These are phyloP conservation scores for Aspergillus ustus DNA, from an alignment of 2,329 filamentous ascomycete genomes.

Conservation along the genomic window DNA sequence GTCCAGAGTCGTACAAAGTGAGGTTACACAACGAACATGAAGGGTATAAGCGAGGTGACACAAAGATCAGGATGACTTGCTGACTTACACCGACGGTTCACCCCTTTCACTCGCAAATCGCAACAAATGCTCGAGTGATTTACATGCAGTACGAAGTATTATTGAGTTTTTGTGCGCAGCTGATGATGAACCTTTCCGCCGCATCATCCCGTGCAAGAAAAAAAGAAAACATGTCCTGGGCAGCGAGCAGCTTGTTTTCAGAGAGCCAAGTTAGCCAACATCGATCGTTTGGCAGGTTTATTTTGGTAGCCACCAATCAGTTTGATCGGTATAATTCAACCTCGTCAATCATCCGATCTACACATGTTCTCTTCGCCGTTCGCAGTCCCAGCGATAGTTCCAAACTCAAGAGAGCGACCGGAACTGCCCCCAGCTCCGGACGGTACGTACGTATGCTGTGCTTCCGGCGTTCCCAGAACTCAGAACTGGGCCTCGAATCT, in stretches of 20 bases:
- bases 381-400: neutral
- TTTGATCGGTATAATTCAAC: neutral
- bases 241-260: neutral
- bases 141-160: neutral
- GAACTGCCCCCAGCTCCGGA: conserved; percentile 2
- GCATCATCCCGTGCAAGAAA: conserved; percentile 5
- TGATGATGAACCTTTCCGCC: neutral
- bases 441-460: neutral
- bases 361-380: neutral
- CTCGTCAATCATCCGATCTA: neutral
- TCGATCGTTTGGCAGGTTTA: neutral
- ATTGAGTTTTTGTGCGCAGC: neutral
- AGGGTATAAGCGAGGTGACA: conserved; percentile 5
- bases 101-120: conserved; percentile 11
- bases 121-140: too few species aligned
- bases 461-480: neutral
- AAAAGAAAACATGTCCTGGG: conserved; percentile 8
- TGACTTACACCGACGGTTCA: neutral
- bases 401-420: neutral
- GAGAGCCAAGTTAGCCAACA: neutral
- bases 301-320: neutral
- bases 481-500: conserved; percentile 10
- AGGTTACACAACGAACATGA: conserved; percentile 3
- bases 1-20: conserved; percentile 14
- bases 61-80: conserved; percentile 4